Evolutionary conservation across 2,329 filamentous ascomycete species (phyloP).

Genomic region (Verticillium zaregamsianum): DNA sequence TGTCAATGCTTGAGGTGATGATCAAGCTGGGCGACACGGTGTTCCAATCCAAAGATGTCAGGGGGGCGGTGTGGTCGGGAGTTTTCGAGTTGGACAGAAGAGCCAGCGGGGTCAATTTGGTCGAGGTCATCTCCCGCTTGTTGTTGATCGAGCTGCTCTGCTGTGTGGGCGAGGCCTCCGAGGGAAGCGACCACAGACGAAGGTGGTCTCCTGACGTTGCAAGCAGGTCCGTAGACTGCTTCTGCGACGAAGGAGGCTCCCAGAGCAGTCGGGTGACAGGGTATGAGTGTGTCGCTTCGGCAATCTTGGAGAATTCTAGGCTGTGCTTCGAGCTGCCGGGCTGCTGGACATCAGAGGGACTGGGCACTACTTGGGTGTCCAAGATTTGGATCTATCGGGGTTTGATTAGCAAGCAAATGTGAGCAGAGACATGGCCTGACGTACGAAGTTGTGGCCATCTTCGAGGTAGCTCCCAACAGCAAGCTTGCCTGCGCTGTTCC

Average conservation of each 20-base stretch:
- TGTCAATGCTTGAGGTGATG: constrained; percentile 98
- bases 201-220: constrained; percentile 95
- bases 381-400: constrained; percentile 83
- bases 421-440: constrained; percentile 19
- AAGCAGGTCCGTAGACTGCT: constrained; percentile 90
- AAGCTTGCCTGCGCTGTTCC: constrained; percentile 80
- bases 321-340: constrained; percentile 70
- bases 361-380: constrained; percentile 73
- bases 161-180: constrained; percentile 51
- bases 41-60: constrained; percentile 98
- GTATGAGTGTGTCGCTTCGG: constrained; percentile 96
- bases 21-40: constrained; percentile 94
- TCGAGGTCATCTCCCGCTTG: constrained; percentile 53
- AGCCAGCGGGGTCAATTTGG: constrained; percentile 88
- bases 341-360: constrained; percentile 63
- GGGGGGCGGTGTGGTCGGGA: constrained; percentile 92
- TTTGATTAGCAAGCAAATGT: constrained; percentile 9
- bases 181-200: constrained; percentile 86
- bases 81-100: constrained; percentile 97
- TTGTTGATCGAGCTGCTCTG: constrained; percentile 67
- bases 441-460: constrained; percentile 95
- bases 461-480: constrained; percentile 95
- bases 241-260: constrained; percentile 93
- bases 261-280: constrained; percentile 92
- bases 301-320: constrained; percentile 87